Percentiles rank a stretch among this genome's conserved stretches.
These are phyloP conservation scores for Lachnellula cervina DNA, from an alignment of 2,329 filamentous ascomycete species.

Conservation along the genomic window DNA sequence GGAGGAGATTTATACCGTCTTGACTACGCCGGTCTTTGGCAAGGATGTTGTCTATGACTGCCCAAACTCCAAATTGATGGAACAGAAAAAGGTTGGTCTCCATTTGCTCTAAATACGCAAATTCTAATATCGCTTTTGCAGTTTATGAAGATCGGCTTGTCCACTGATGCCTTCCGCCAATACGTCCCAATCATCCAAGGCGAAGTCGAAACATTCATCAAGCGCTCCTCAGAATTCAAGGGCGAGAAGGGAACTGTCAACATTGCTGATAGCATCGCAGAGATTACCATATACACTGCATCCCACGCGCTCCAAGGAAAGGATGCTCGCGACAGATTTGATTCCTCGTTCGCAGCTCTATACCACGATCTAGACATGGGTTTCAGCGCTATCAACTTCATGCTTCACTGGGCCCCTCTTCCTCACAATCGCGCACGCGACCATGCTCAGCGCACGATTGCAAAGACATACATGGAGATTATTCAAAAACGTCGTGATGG, in stretches of 20 bases:
- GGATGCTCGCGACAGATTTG: slow-evolving; percentile 75
- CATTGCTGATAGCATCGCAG: slow-evolving; percentile 70
- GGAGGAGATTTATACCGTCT: slow-evolving; percentile 81
- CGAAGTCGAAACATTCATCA: slow-evolving; percentile 71
- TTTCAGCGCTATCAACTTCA: slow-evolving; percentile 85
- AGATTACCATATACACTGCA: slow-evolving; percentile 87
- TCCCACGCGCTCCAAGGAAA: slow-evolving; percentile 80
- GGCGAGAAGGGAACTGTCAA: slow-evolving; percentile 63
- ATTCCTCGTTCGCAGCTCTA: slow-evolving; percentile 72
- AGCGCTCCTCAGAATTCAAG: slow-evolving; percentile 62
- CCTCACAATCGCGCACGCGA: slow-evolving; percentile 85
- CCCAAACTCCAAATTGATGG: slow-evolving; percentile 88
- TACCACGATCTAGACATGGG: slow-evolving; percentile 91
- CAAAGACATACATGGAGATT: slow-evolving; percentile 76
- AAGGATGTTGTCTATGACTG: slow-evolving; percentile 87
- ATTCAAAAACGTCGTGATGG: slow-evolving; percentile 60
- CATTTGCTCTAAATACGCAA: slow-evolving; percentile 3
- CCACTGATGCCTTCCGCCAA: slow-evolving; percentile 64
- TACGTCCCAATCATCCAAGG: slow-evolving; percentile 75
- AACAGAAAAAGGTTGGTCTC: slow-evolving; percentile 76
- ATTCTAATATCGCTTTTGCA: slow-evolving; percentile 28
- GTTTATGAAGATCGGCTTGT: slow-evolving; percentile 81
- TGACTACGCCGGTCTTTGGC: slow-evolving; percentile 71
- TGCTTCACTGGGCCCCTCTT: slow-evolving; percentile 80
- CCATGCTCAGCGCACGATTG: slow-evolving; percentile 72